phyloP scores from a whole-genome alignment of 495 filamentous ascomycete species.

The Aspergillus nidulans region DNA sequence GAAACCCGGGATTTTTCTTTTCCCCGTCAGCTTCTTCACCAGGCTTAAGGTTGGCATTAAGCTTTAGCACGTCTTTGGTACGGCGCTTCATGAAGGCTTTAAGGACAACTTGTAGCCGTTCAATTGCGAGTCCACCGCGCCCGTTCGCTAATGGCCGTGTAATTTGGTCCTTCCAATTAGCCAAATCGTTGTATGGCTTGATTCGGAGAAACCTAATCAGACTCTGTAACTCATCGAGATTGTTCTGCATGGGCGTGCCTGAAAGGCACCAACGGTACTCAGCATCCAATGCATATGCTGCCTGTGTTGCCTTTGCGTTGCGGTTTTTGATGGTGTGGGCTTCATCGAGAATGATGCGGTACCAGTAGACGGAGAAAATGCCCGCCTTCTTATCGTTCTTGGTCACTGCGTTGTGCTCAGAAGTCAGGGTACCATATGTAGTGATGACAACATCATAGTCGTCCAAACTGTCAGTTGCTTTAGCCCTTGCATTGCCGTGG shows the following conservation, averaged over 20 bases:
- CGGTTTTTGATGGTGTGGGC: constrained; percentile 98
- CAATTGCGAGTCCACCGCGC: constrained; percentile 82
- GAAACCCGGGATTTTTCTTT: constrained; percentile 62
- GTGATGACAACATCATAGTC: constrained; percentile 95
- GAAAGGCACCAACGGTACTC: constrained; percentile 94
- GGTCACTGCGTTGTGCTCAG: constrained; percentile 70
- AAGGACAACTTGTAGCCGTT: constrained; percentile 75
- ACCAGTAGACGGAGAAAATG: constrained; percentile 91
- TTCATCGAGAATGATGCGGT: constrained; percentile 91
- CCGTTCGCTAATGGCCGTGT: constrained; percentile 79
- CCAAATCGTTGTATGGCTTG: constrained; percentile 77
- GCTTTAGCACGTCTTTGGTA: constrained; percentile 89
- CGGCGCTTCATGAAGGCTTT: constrained; percentile 94
- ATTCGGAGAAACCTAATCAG: constrained; percentile 91
- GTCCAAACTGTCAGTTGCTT: constrained; percentile 65
- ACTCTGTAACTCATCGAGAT: constrained; percentile 93
- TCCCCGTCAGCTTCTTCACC: constrained; percentile 50
- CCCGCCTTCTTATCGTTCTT: constrained; percentile 63
- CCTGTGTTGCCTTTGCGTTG: constrained; percentile 89
- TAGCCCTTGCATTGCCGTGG: constrained; percentile 81
- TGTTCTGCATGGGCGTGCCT: constrained; percentile 96
- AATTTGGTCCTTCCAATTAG: constrained; percentile 84
- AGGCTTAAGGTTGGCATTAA: constrained; percentile 69
- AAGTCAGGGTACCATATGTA: constrained; percentile 90
- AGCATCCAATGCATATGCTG: constrained; percentile 71